phyloP scores from a whole-genome alignment of 2,329 filamentous ascomycete genomes.

The Alternaria arborescens region DNA sequence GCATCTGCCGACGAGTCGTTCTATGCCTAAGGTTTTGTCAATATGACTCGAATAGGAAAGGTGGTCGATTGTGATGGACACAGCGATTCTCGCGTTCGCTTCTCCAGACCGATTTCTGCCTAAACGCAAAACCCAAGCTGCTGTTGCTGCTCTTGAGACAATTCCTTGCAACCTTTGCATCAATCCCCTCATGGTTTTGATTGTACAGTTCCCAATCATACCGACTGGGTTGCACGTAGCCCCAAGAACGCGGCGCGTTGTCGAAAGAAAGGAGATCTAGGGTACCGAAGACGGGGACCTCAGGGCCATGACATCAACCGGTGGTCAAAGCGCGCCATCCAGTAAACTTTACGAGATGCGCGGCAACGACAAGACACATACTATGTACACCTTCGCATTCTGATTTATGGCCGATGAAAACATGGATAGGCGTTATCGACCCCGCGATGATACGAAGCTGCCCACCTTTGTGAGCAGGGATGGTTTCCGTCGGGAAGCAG shows the following conservation, averaged over 20 bases:
- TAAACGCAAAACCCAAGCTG: background rate
- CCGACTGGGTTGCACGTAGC: background rate
- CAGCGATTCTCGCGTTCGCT: background rate
- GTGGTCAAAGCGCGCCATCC: constrained; percentile 1
- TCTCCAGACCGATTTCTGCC: background rate
- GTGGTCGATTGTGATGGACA: background rate
- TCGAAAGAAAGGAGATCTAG: background rate
- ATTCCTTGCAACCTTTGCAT: background rate
- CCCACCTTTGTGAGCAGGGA: background rate
- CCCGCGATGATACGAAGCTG: background rate
- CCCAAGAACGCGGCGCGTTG: background rate
- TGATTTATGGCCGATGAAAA: background rate
- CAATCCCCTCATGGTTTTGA: background rate
- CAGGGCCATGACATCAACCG: background rate
- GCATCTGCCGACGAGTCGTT: background rate
- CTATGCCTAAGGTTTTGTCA: background rate
- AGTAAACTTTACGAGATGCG: background rate
- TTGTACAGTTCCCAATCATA: background rate
- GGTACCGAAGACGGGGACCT: background rate
- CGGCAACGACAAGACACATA: background rate
- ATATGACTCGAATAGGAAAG: background rate
- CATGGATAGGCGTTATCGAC: background rate
- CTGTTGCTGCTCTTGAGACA: background rate
- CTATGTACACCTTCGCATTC: background rate
- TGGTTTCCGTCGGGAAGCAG: constrained; percentile 10